Evolutionary conservation across 345 rosid species (phyloP).

Genomic region (Moringa oleifera): DNA sequence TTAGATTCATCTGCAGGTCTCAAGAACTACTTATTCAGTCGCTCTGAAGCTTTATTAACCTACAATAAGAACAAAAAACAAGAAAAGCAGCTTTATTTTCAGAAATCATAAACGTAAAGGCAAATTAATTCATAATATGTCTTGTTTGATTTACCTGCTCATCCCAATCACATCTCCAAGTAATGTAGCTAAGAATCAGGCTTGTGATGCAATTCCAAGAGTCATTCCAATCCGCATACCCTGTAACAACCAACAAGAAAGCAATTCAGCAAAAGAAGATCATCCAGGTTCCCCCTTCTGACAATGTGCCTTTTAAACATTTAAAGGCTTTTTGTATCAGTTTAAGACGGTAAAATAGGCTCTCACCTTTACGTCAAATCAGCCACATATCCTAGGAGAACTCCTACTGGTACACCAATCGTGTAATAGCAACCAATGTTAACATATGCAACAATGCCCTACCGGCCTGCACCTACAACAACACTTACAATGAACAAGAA

Average conservation of each 20-base stretch:
- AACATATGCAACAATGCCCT: constrained; percentile 56
- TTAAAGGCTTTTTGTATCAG: too few species aligned
- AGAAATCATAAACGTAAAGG: too few species aligned
- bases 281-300: too few species aligned
- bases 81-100: neutral
- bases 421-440: constrained; percentile 64
- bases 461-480: constrained; percentile 78
- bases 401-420: constrained; percentile 65
- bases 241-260: constrained; percentile 14
- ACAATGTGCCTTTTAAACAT: too few species aligned
- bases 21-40: constrained; percentile 32
- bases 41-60: constrained; percentile 35
- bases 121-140: too few species aligned
- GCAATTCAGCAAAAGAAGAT: neutral
- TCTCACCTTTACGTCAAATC: constrained; percentile 59
- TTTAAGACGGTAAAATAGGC: neutral
- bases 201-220: constrained; percentile 39
- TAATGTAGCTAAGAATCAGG: constrained; percentile 24
- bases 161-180: constrained; percentile 46
- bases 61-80: neutral
- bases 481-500: too few species aligned
- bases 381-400: constrained; percentile 50
- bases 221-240: constrained; percentile 55
- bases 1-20: constrained; percentile 21
- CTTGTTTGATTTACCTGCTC: constrained; percentile 33